Percentiles rank a stretch among this genome's conserved stretches.
Conservation (phyloP, 345 rosid species). For the Salix arbutifolia region DNA sequence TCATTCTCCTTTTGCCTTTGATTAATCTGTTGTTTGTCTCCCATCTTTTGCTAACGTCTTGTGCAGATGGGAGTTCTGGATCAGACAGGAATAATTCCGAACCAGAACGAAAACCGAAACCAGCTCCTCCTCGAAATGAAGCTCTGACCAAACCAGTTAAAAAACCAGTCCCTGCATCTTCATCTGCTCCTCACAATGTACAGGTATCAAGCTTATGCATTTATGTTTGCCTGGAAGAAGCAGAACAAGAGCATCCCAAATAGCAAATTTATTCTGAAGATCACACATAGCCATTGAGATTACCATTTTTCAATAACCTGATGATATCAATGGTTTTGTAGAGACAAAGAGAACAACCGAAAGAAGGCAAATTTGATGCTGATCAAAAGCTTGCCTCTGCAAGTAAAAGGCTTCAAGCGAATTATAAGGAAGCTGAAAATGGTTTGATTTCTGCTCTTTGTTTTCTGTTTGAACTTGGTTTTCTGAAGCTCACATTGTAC, state of each 20-base stretch:
- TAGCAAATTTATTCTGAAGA: background rate
- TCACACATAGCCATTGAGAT: too few species aligned
- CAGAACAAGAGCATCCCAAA: background rate
- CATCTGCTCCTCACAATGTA: constrained; percentile 48
- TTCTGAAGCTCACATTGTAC: background rate
- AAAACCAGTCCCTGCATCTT: constrained; percentile 30
- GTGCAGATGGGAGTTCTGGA: constrained; percentile 66
- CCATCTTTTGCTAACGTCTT: constrained; percentile 6
- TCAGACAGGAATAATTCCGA: constrained; percentile 65
- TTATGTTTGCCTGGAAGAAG: background rate
- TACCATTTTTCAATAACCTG: background rate
- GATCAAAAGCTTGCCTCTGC: constrained; percentile 60
- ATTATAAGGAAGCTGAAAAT: constrained; percentile 84
- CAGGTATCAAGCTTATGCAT: constrained; percentile 30
- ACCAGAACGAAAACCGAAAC: constrained; percentile 63
- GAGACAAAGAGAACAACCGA: constrained; percentile 69
- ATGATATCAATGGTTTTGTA: constrained; percentile 23
- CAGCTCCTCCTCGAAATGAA: constrained; percentile 45
- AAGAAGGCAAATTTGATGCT: constrained; percentile 49
- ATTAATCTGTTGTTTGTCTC: constrained; percentile 9
- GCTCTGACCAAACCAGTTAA: constrained; percentile 49
- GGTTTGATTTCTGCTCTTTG: constrained; percentile 41
- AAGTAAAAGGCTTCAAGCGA: constrained; percentile 79
- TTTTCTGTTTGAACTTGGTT: background rate
- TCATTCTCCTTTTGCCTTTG: constrained; percentile 4